Evolutionary conservation across 1,284 basidiomycete species (phyloP).

Genomic region (Singerocomus rubriflavus): DNA sequence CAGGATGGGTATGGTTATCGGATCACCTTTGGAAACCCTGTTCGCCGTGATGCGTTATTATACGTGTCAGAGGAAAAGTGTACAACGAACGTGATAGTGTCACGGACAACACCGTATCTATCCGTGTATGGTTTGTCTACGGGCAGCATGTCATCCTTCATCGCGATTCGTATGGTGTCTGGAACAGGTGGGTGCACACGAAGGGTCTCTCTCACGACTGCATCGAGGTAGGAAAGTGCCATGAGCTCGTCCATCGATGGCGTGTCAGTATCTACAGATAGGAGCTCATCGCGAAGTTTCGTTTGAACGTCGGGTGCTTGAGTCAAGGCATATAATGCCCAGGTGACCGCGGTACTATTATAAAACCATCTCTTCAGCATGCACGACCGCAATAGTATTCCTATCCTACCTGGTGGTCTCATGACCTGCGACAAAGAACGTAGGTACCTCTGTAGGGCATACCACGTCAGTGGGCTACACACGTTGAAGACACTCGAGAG

Average conservation of each 20-base stretch:
- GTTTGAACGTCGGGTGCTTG: slow-evolving; percentile 54
- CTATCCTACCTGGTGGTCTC: slow-evolving; percentile 64
- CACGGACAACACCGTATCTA: slow-evolving; percentile 35
- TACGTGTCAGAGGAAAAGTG: not conserved
- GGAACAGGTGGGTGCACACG: slow-evolving; percentile 64
- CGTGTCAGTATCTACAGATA: slow-evolving; percentile 43
- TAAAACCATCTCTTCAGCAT: too few species aligned
- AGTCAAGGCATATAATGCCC: slow-evolving; percentile 65
- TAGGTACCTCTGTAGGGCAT: slow-evolving; percentile 34
- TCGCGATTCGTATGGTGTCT: slow-evolving; percentile 47
- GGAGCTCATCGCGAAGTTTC: slow-evolving; percentile 68
- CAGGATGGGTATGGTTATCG: slow-evolving; percentile 38
- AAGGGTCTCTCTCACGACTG: slow-evolving; percentile 65
- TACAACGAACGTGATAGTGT: slow-evolving; percentile 22
- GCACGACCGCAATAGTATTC: slow-evolving; percentile 42
- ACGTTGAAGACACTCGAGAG: not conserved
- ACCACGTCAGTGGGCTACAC: not conserved
- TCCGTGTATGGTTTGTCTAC: slow-evolving; percentile 44
- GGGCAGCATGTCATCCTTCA: slow-evolving; percentile 58
- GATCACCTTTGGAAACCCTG: slow-evolving; percentile 38
- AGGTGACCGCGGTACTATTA: slow-evolving; percentile 48
- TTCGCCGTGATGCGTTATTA: not conserved
- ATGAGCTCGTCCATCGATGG: slow-evolving; percentile 61
- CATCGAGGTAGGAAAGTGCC: slow-evolving; percentile 56
- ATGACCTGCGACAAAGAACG: slow-evolving; percentile 60